A percentile compares a stretch with the other conserved stretches of the same genome.
phyloP scores from a whole-genome alignment of 768 basidiomycete species.

The Solioccasus polychromus region DNA sequence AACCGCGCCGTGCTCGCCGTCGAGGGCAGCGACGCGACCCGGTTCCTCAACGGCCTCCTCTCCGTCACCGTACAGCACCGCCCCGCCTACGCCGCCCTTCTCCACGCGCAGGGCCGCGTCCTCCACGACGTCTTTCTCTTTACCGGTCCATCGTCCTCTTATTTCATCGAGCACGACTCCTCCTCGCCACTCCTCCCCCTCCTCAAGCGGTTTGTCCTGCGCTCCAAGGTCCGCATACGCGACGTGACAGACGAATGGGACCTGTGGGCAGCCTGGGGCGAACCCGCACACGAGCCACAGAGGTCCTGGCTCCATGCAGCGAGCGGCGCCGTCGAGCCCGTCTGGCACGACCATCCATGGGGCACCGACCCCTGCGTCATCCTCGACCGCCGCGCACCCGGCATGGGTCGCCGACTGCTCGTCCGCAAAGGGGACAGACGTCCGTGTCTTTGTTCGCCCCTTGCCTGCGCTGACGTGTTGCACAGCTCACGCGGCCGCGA shows the following conservation, averaged over 20 bases:
- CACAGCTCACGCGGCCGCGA: conserved; percentile 51
- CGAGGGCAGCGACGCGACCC: conserved; percentile 74
- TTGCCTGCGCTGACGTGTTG: conserved; percentile 2
- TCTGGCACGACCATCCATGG: conserved; percentile 67
- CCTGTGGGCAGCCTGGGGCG: conserved; percentile 81
- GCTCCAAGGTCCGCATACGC: conserved; percentile 82
- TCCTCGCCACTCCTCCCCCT: conserved; percentile 59
- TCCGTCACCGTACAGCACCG: conserved; percentile 46
- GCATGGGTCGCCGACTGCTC: conserved; percentile 76
- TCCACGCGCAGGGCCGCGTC: conserved; percentile 89
- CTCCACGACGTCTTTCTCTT: conserved; percentile 88
- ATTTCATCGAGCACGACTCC: conserved; percentile 71
- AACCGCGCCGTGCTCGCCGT: conserved; percentile 71
- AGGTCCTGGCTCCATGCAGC: conserved; percentile 53
- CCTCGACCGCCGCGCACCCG: conserved; percentile 64
- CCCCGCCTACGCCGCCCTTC: conserved; percentile 67
- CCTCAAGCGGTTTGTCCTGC: conserved; percentile 81
- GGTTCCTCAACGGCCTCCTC: conserved; percentile 80
- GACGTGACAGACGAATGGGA: conserved; percentile 78
- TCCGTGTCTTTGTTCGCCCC: conserved; percentile 42
- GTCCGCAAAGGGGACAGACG: conserved; percentile 69
- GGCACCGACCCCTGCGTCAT: conserved; percentile 51
- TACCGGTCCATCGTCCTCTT: conserved; percentile 50
- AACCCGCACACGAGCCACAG: conserved; percentile 33
- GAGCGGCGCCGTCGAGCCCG: conserved; percentile 77